Evolutionary conservation across 352 stramenopile genomes (phyloP), one percentile per base, ranked within the genome.

Genomic region (Ophiocytium majus): DNA sequence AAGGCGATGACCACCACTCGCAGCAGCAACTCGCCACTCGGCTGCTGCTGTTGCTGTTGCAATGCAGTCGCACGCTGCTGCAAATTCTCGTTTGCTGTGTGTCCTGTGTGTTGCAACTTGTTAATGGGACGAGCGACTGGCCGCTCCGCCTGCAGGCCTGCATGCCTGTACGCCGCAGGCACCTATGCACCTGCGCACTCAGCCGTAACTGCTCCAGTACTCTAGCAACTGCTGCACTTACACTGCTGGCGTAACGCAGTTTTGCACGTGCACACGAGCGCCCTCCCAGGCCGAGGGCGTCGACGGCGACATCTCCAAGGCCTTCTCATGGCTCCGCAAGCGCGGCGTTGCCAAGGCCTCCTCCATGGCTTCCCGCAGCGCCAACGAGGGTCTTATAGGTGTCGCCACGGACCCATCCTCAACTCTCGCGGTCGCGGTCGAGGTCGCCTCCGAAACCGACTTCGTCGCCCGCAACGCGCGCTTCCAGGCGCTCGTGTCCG

Each of bases 391-490:
- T 0, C 91, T 95, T 14, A 90, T 95, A 10, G 5, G 79, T 23
- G 31, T 83, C 28, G 64, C n/a, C n/a, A 9, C 64, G 28, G 0
- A 14, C n/a, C 82, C 86, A 19, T 66, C 85, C n/a, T 71, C 80
- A 19, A n/a, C 49, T 9, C 49, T 57, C n/a, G 91, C 90, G 63
- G 92, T 92, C 76, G 94, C 96, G 86, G 92, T 96, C 75, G 93
- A 96, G 86, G 92, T 96, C 86, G 96, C 96, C 91, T 94, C 91
- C 64, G 93, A 96, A 90, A 97, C 93, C n/a, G 93, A 97, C 89
- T 97, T 97, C 86, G 93, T 97, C 80, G 93, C 93, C 17, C 92
- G 92, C 90, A 96, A 96, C 90, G 92, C 93, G 76, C 93, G 93
- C 81, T 96, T 96, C 90, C 93, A 96, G 88, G 90, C 91, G 75